Evolutionary conservation across 768 basidiomycete species (phyloP).

Genomic region (Panaeolus cyanescens): DNA sequence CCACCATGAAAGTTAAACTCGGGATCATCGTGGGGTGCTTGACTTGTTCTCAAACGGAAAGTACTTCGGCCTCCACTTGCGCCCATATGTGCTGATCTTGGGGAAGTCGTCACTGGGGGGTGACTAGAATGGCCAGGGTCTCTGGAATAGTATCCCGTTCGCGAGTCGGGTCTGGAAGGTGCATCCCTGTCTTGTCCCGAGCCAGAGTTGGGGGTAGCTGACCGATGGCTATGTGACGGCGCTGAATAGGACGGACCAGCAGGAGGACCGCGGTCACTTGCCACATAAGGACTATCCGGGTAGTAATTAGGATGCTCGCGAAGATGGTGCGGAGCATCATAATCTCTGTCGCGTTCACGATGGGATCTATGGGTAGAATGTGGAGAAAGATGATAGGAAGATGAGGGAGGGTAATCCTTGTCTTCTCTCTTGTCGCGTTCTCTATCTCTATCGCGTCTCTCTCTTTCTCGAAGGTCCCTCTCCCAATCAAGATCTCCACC

Average conservation of each 20-base stretch:
- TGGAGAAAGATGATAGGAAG: constrained; percentile 39
- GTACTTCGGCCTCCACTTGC: not conserved
- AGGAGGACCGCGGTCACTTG: not conserved
- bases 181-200: constrained; percentile 49
- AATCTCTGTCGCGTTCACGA: constrained; percentile 26
- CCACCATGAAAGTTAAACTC: constrained; percentile 62
- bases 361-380: constrained; percentile 38
- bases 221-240: constrained; percentile 35
- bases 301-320: constrained; percentile 25
- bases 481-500: not conserved
- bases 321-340: constrained; percentile 16
- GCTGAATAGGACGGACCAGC: not conserved
- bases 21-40: constrained; percentile 39
- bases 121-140: constrained; percentile 40
- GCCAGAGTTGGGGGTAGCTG: constrained; percentile 60
- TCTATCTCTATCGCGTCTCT: not conserved
- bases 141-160: constrained; percentile 51
- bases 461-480: not conserved
- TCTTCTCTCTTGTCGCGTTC: constrained; percentile 1
- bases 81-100: constrained; percentile 15
- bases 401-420: constrained; percentile 2
- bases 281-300: constrained; percentile 23
- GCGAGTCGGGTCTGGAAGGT: constrained; percentile 54
- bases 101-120: constrained; percentile 53
- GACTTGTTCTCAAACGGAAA: not conserved